Evolutionary conservation across 164 flowering plant species (phyloP).

Genomic region (Macadamia tetraphylla): DNA sequence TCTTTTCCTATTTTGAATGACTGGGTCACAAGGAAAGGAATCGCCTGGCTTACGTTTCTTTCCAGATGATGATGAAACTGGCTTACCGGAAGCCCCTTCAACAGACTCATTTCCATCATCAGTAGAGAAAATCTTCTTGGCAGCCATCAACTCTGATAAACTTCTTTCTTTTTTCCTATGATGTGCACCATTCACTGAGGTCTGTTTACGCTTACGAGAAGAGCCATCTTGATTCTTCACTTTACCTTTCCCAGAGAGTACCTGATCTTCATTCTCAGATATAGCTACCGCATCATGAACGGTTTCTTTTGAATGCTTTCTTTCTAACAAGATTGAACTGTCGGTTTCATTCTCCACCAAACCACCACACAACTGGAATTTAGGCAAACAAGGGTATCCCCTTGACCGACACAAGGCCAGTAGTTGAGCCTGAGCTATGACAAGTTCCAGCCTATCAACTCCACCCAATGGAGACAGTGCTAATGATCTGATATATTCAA

Average conservation of each 20-base stretch:
- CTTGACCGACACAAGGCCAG: conserved; percentile 54
- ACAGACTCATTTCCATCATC: conserved; percentile 9
- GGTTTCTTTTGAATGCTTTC: conserved; percentile 1
- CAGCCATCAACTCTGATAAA: conserved; percentile 23
- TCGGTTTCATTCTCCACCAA: conserved; percentile 22
- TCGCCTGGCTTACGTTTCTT: conserved; percentile 29
- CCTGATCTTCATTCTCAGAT: conserved; percentile 12
- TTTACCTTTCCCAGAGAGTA: conserved; percentile 11
- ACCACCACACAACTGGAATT: conserved; percentile 29
- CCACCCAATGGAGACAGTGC: conserved; percentile 36
- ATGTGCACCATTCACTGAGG: conserved; percentile 10
- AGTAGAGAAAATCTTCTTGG: conserved; percentile 4
- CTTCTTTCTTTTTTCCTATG: conserved; percentile 24
- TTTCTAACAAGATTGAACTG: neutral
- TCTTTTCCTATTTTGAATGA: conserved; percentile 13
- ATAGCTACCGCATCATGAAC: conserved; percentile 5
- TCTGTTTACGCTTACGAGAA: conserved; percentile 17
- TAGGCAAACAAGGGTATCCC: conserved; percentile 46
- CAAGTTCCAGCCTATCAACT: conserved; percentile 44
- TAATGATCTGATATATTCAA: conserved; percentile 32
- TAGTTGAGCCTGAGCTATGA: conserved; percentile 44
- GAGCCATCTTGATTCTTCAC: conserved; percentile 10
- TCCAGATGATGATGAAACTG: conserved; percentile 18
- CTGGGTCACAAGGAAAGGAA: conserved; percentile 16
- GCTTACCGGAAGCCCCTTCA: conserved; percentile 13